Evolutionary conservation across 305 asterid genomes (phyloP).

Genomic region (Andrographis paniculata): DNA sequence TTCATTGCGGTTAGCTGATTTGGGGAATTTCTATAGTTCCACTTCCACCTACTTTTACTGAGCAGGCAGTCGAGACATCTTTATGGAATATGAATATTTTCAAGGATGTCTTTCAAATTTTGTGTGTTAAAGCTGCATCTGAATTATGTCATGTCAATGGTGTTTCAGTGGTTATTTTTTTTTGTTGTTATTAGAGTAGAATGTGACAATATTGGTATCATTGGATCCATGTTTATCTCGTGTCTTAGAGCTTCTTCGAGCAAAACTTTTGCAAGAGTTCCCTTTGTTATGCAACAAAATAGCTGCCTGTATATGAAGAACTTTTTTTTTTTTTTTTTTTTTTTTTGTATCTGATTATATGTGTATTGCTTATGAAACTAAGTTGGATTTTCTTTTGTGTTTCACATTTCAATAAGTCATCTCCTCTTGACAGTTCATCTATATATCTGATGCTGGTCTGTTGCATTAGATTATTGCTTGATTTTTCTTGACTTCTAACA

Average conservation of each 20-base stretch:
- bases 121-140: constrained; percentile 3
- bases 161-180: not conserved
- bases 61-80: constrained; percentile 2
- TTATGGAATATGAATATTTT: not conserved
- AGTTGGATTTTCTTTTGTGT: not conserved
- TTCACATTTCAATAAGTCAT: constrained; percentile 5
- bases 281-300: not conserved
- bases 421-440: constrained; percentile 1
- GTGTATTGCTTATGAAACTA: not conserved
- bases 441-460: constrained; percentile 13
- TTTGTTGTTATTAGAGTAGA: not conserved
- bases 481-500: constrained; percentile 23
- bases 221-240: not conserved
- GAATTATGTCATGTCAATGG: not conserved
- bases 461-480: constrained; percentile 10
- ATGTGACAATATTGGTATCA: not conserved
- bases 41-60: constrained; percentile 7
- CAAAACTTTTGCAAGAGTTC: not conserved
- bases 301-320: not conserved
- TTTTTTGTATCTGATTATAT: not conserved
- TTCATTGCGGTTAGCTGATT: constrained; percentile 4
- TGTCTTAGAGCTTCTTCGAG: not conserved
- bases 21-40: not conserved
- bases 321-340: not conserved
- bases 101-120: not conserved